phyloP scores from a whole-genome alignment of 805 yeast genomes.

The Metschnikowia matae region DNA sequence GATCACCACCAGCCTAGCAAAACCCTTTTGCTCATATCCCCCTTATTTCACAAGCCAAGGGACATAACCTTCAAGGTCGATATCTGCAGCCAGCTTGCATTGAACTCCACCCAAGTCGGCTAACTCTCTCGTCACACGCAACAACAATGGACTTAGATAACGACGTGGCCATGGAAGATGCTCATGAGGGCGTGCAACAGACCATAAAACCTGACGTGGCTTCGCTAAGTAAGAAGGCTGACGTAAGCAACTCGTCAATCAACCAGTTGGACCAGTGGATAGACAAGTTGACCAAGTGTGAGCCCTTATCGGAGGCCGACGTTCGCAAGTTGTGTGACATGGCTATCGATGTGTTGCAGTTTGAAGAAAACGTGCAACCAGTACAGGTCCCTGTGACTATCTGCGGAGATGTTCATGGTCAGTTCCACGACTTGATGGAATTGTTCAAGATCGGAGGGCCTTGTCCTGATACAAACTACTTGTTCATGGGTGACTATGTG shows the following conservation, averaged over 20 bases:
- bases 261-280: slow-evolving; percentile 86
- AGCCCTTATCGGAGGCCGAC: slow-evolving; percentile 75
- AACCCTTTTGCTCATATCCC: not conserved
- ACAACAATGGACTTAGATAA: slow-evolving; percentile 67
- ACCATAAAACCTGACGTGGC: slow-evolving; percentile 27
- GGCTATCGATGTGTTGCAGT: slow-evolving; percentile 88
- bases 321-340: slow-evolving; percentile 77
- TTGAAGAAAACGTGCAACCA: slow-evolving; percentile 93
- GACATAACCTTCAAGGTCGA: not conserved
- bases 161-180: slow-evolving; percentile 85
- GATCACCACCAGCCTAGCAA: not conserved
- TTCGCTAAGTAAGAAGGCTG: slow-evolving; percentile 33
- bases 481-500: slow-evolving; percentile 66
- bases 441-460: slow-evolving; percentile 80
- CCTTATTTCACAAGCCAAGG: not conserved
- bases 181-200: slow-evolving; percentile 44
- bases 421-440: slow-evolving; percentile 92
- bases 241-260: slow-evolving; percentile 37
- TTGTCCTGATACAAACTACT: slow-evolving; percentile 47
- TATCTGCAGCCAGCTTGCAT: not conserved
- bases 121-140: not conserved
- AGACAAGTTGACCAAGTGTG: slow-evolving; percentile 71
- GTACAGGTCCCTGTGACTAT: slow-evolving; percentile 94
- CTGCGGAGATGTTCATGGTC: slow-evolving; percentile 97
- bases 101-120: not conserved